Evolutionary conservation across 306 rosid species (phyloP).

Genomic region (Lathyrus aphaca): DNA sequence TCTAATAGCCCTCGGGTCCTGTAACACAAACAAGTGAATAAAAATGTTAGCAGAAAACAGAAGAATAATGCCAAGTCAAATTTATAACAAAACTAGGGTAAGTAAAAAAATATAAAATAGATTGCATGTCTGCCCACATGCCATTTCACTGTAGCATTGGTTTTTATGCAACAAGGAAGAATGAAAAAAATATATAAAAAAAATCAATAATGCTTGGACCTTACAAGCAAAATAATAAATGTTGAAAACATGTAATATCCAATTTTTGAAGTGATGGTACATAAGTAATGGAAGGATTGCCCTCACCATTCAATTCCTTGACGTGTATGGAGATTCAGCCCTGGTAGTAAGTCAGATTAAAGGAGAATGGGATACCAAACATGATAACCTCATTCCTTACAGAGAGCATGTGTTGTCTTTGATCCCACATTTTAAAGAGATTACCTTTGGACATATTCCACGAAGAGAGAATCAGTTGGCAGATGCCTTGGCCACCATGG

Average conservation of each 20-base stretch:
- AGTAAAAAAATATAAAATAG: conserved; percentile 1
- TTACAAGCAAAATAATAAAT: background rate
- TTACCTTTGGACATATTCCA: too few species aligned
- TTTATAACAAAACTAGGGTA: background rate
- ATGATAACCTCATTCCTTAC: too few species aligned
- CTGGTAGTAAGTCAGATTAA: too few species aligned
- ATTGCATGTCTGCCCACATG: background rate
- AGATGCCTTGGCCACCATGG: too few species aligned
- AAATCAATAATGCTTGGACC: conserved; percentile 12
- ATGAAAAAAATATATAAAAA: too few species aligned
- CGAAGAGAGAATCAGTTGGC: too few species aligned
- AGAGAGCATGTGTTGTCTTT: too few species aligned
- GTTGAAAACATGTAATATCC: conserved; percentile 1
- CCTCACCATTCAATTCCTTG: too few species aligned
- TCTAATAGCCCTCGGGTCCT: conserved; percentile 93
- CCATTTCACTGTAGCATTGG: background rate
- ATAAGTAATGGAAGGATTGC: too few species aligned
- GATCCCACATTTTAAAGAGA: too few species aligned
- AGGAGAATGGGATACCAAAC: too few species aligned
- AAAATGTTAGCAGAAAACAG: conserved; percentile 19
- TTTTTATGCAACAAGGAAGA: conserved; percentile 3
- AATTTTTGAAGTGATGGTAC: background rate
- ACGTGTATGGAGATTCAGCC: too few species aligned
- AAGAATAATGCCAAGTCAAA: conserved; percentile 13
- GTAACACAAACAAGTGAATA: conserved; percentile 44